These are phyloP conservation scores for Pythium rhizo-oryzae DNA, from an alignment of 352 stramenopile genomes.

Conservation along the genomic window DNA sequence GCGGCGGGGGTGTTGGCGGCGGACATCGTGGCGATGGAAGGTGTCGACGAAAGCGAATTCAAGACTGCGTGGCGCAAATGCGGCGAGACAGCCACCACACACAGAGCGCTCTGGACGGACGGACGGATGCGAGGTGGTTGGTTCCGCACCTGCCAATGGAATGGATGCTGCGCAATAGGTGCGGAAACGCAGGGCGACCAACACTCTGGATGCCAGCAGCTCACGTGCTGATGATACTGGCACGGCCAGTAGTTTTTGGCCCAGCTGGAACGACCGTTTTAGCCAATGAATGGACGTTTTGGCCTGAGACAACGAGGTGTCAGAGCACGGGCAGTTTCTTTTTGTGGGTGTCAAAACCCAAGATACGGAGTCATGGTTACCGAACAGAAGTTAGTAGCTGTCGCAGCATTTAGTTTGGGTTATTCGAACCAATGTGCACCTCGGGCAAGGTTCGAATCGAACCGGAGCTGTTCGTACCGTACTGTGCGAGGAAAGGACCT, in stretches of 20 bases:
- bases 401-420: constrained; percentile 13
- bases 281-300: constrained; percentile 1
- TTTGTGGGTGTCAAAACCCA: not conserved
- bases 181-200: constrained; percentile 11
- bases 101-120: not conserved
- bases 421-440: constrained; percentile 7
- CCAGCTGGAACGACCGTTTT: not conserved
- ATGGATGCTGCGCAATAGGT: constrained; percentile 5
- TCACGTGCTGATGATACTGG: not conserved
- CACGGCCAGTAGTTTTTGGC: constrained; percentile 6
- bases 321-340: not conserved
- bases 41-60: constrained; percentile 8
- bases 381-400: not conserved
- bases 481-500: not conserved
- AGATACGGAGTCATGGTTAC: not conserved
- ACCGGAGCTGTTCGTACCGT: constrained; percentile 5
- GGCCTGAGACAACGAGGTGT: not conserved
- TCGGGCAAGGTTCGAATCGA: constrained; percentile 7
- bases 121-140: constrained; percentile 4
- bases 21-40: constrained; percentile 3
- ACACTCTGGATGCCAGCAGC: not conserved
- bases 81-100: too few relatives aligned
- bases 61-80: not conserved
- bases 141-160: constrained; percentile 2
- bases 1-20: constrained; percentile 24